These are phyloP conservation scores for Stephania yunnanensis DNA, from an alignment of 164 flowering plant species.

Conservation along the genomic window DNA sequence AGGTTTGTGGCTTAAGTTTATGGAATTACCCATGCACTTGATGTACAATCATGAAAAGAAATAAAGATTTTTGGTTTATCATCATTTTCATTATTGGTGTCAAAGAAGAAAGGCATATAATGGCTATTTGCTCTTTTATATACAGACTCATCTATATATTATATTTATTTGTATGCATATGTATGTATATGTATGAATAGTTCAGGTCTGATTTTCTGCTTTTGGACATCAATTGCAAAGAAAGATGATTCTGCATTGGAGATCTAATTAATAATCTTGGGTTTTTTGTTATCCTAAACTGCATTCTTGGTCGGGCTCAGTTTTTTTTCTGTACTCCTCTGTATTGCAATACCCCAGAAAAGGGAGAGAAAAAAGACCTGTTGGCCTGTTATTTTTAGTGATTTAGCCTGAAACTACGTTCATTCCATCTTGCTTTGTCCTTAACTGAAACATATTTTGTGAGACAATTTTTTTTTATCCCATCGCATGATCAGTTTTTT, in stretches of 20 bases:
- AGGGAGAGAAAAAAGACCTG: too few species aligned
- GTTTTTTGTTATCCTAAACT: too few species aligned
- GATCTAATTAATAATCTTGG: background rate
- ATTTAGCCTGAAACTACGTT: background rate
- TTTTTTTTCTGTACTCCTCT: background rate
- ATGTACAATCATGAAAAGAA: background rate
- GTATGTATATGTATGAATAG: background rate
- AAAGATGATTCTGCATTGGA: background rate
- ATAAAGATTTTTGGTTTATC: background rate
- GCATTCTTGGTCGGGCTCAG: too few species aligned
- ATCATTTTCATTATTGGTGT: background rate
- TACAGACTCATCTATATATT: too few species aligned
- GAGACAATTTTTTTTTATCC: background rate
- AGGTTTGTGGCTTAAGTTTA: conserved; percentile 28
- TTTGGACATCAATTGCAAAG: background rate
- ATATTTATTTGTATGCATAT: too few species aligned
- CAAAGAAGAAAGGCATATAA: background rate
- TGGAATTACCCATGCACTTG: background rate
- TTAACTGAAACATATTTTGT: background rate
- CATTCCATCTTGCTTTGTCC: too few species aligned
- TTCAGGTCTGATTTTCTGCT: background rate
- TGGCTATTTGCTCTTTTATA: background rate
- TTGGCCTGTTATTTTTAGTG: background rate
- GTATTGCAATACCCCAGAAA: too few species aligned
- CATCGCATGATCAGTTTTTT: background rate